A percentile compares a stretch with the other conserved stretches of the same genome.
Evolutionary conservation across 768 basidiomycete species (phyloP).

Genomic region (Dendrothele bispora): DNA sequence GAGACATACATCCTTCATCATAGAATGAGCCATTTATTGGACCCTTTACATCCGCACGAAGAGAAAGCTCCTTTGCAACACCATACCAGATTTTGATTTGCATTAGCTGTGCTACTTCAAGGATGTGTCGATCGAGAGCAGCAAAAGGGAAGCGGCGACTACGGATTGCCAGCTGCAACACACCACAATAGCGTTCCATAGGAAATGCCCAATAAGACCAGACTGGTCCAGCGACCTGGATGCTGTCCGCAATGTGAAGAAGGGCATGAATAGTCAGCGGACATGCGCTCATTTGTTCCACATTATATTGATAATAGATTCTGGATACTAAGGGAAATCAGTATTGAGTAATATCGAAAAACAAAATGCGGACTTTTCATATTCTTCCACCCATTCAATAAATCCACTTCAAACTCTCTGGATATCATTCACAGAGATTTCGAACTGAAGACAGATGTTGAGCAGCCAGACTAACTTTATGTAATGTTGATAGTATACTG

Average conservation of each 20-base stretch:
- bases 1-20: neutral
- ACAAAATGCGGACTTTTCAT: slow-evolving; percentile 22
- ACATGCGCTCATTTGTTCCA: slow-evolving; percentile 12
- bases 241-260: slow-evolving; percentile 19
- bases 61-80: slow-evolving; percentile 9
- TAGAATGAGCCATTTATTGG: neutral
- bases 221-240: slow-evolving; percentile 15
- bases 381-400: slow-evolving; percentile 23
- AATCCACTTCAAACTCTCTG: slow-evolving; percentile 18
- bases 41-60: neutral
- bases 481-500: slow-evolving; percentile 30
- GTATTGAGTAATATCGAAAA: neutral
- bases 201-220: slow-evolving; percentile 23
- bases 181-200: slow-evolving; percentile 23
- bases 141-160: slow-evolving; percentile 16
- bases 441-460: slow-evolving; percentile 25
- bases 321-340: slow-evolving; percentile 5
- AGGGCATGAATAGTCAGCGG: slow-evolving; percentile 18
- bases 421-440: slow-evolving; percentile 15
- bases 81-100: slow-evolving; percentile 13
- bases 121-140: slow-evolving; percentile 5
- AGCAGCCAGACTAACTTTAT: slow-evolving; percentile 25
- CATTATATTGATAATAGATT: slow-evolving; percentile 18
- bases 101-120: slow-evolving; percentile 16
- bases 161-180: slow-evolving; percentile 10